Base-by-base conservation (phyloP, 2,329 filamentous ascomycete species). In the Penicillium janthinellum region DNA sequence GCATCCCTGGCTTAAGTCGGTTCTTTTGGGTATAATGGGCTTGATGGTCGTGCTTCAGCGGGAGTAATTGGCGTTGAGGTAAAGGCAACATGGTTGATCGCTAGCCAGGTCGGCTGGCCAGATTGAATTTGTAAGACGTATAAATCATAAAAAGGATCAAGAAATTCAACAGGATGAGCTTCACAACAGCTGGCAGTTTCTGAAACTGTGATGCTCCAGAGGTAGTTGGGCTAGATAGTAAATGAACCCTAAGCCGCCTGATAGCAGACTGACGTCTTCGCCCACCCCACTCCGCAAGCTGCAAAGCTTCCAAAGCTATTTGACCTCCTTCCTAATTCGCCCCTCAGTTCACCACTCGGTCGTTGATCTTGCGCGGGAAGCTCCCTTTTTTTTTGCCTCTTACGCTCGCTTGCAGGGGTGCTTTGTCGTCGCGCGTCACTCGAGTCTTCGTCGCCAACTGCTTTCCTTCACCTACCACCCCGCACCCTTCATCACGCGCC, bases 1-100 rank as follows among this genome's bases (percentile, higher is more conserved):
- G 76, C 89, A 99, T 74, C 95, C 95, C 5, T 98, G 94, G 94
- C 77, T 98, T 69, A 99, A 99, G 85, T 96, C 91, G 45, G 94
- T 88, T 28, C 91, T 98, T 88, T 77, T 99, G 71, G 94, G 91
- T 1, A 84, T 97, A 53, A 99, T 99, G 95, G 95, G 94, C 1
- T 75, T 97, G 70, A 87, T 96, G 79, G 95, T 97, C 28, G 89
- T 99, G 50, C 76, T 99, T 69, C 95, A 99, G 76, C 82, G 93
- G 71, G 95, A 99, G 81, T 97, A 81, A 71, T 60, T 57, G 51
- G 35, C 56, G 22, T 59, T 35, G 12, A 28, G 31, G 8, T 37
- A 54, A 20, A 54, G 31, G 55, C 34, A 55, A 44, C 51, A 54
- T 34, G 39, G 25, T 17, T n/a, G 15, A 39, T 41, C 11, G 42